Evolutionary conservation across 805 yeast species (phyloP).

Genomic region (Candida maltosa): DNA sequence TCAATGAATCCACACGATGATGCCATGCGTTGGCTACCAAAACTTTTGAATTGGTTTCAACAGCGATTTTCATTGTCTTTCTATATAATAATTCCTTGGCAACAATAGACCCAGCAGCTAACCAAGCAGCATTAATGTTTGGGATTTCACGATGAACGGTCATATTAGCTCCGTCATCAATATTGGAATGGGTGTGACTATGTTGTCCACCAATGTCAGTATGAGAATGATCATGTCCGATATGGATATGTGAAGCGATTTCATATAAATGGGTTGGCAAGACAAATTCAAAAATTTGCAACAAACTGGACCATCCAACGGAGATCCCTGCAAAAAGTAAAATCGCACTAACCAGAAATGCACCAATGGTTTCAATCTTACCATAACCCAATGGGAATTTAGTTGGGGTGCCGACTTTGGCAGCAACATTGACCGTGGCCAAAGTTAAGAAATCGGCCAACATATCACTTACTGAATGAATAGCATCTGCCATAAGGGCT

Average conservation of each 20-base stretch:
- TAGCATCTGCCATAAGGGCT: slow-evolving; percentile 89
- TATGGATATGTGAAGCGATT: slow-evolving; percentile 44
- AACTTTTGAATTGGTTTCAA: slow-evolving; percentile 77
- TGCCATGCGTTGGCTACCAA: slow-evolving; percentile 98
- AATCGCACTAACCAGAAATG: slow-evolving; percentile 81
- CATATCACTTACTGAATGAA: slow-evolving; percentile 88
- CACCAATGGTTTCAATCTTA: slow-evolving; percentile 88
- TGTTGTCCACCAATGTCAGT: slow-evolving; percentile 13
- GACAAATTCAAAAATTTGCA: slow-evolving; percentile 63
- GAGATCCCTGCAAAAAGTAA: slow-evolving; percentile 84
- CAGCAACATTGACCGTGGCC: slow-evolving; percentile 79
- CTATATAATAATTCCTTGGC: slow-evolving; percentile 86
- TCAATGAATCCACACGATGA: slow-evolving; percentile 90
- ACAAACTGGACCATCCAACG: slow-evolving; percentile 82
- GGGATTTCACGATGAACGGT: slow-evolving; percentile 21
- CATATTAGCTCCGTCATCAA: slow-evolving; percentile 15
- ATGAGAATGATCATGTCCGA: slow-evolving; percentile 55
- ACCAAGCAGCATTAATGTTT: slow-evolving; percentile 92
- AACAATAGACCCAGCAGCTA: slow-evolving; percentile 84
- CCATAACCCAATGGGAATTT: slow-evolving; percentile 87
- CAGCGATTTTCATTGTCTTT: slow-evolving; percentile 80
- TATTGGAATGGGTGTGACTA: slow-evolving; percentile 28
- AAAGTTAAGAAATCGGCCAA: slow-evolving; percentile 86
- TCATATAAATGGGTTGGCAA: slow-evolving; percentile 64
- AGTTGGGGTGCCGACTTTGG: slow-evolving; percentile 52